Conservation (phyloP, 305 asterid genomes). For the Striga hermonthica region DNA sequence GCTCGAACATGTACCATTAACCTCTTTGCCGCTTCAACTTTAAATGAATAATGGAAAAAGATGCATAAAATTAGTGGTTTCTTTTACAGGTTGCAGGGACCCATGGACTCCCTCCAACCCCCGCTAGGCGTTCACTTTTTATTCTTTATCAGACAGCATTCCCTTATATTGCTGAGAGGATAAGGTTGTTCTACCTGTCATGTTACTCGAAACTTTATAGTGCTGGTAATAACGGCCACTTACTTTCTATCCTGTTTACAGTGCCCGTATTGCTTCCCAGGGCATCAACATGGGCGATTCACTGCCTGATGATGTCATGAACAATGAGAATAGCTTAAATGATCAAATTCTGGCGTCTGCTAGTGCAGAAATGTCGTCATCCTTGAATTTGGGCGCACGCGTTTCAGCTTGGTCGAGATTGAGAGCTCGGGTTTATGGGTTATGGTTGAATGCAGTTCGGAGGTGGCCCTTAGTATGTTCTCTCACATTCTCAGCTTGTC, state of each 20-base stretch:
- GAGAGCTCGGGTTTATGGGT: constrained; percentile 53
- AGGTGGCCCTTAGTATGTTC: constrained; percentile 94
- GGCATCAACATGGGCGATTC: constrained; percentile 70
- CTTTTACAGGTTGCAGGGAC: constrained; percentile 75
- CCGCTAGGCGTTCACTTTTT: constrained; percentile 91
- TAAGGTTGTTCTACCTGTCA: constrained; percentile 50
- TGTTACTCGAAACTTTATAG: constrained; percentile 20
- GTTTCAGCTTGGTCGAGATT: constrained; percentile 63
- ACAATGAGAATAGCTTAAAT: constrained; percentile 35
- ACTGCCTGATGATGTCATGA: constrained; percentile 44
- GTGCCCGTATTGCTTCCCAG: constrained; percentile 85
- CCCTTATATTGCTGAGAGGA: constrained; percentile 91
- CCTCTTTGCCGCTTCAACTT: neutral
- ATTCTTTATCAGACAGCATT: constrained; percentile 87
- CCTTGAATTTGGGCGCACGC: constrained; percentile 37
- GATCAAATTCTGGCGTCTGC: constrained; percentile 44
- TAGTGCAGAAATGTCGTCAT: constrained; percentile 40
- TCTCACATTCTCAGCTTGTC: constrained; percentile 33
- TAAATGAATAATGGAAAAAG: neutral
- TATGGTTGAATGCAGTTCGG: constrained; percentile 61
- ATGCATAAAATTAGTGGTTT: constrained; percentile 16
- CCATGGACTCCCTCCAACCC: constrained; percentile 90
- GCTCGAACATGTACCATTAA: constrained; percentile 9
- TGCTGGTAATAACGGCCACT: constrained; percentile 18
- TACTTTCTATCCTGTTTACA: constrained; percentile 38